Conservation (phyloP, 345 rosid species). For the Bruguiera gymnorhiza region DNA sequence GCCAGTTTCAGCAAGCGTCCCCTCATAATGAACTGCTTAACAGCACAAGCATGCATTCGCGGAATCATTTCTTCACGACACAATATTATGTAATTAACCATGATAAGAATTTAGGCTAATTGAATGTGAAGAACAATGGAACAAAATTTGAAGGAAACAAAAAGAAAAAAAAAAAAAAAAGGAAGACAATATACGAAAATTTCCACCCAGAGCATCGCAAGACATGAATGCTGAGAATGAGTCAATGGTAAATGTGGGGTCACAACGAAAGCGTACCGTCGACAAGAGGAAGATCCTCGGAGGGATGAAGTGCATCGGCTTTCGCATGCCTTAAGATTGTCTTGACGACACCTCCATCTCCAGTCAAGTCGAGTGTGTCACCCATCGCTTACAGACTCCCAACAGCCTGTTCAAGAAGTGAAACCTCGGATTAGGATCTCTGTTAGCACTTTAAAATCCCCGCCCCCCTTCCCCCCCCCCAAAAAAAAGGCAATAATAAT, state of each 20-base stretch:
- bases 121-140: not conserved
- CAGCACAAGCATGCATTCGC: not conserved
- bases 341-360: constrained; percentile 82
- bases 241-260: not conserved
- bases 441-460: too few species aligned
- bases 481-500: not conserved
- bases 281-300: constrained; percentile 78
- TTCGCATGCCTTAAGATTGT: constrained; percentile 57
- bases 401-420: constrained; percentile 12
- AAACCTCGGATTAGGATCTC: not conserved
- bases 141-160: too few species aligned
- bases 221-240: not conserved
- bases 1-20: constrained; percentile 70
- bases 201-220: too few species aligned
- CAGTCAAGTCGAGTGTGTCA: constrained; percentile 60
- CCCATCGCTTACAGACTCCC: constrained; percentile 42
- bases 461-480: too few species aligned
- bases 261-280: constrained; percentile 50
- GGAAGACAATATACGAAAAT: too few species aligned
- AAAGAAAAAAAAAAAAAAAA: not conserved
- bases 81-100: not conserved
- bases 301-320: constrained; percentile 57
- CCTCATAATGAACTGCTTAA: constrained; percentile 80
- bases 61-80: not conserved
- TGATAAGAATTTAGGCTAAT: not conserved